Evolutionary conservation across 2,329 filamentous ascomycete genomes (phyloP).

Genomic region (Diaporthe helianthi): DNA sequence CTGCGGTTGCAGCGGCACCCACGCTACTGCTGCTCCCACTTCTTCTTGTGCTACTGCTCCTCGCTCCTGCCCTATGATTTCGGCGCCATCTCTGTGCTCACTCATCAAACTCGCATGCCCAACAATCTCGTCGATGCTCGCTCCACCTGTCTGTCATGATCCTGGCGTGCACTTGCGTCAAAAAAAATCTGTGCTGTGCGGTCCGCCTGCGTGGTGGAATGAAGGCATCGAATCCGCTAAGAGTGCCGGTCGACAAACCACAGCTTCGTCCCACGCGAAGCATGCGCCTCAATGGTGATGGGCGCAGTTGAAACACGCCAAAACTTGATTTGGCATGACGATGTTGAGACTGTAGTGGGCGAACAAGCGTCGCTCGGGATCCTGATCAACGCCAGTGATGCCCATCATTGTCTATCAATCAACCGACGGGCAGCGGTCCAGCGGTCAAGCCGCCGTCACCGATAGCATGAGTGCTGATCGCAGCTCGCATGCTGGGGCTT

Average conservation of each 20-base stretch:
- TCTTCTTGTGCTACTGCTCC: not conserved
- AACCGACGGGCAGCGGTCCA: constrained; percentile 22
- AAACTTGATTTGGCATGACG: constrained; percentile 27
- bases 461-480: constrained; percentile 19
- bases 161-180: constrained; percentile 2
- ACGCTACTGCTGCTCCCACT: not conserved
- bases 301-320: constrained; percentile 28
- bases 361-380: constrained; percentile 5
- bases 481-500: constrained; percentile 21
- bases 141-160: constrained; percentile 21
- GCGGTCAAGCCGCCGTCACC: constrained; percentile 15
- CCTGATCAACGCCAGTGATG: constrained; percentile 28
- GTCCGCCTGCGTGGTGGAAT: not conserved
- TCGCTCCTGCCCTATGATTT: not conserved
- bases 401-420: constrained; percentile 26
- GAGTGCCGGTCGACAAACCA: constrained; percentile 6
- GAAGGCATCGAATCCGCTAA: constrained; percentile 11
- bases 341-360: constrained; percentile 17
- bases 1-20: constrained; percentile 19
- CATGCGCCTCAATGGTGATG: constrained; percentile 24
- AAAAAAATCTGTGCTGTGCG: not conserved
- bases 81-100: not conserved
- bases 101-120: not conserved
- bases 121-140: constrained; percentile 3
- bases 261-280: constrained; percentile 22